A percentile compares a stretch with the other conserved stretches of the same genome.
Evolutionary conservation across 108 stramenopile species (phyloP).

Genomic region (Cyclostephanos tholiformis): DNA sequence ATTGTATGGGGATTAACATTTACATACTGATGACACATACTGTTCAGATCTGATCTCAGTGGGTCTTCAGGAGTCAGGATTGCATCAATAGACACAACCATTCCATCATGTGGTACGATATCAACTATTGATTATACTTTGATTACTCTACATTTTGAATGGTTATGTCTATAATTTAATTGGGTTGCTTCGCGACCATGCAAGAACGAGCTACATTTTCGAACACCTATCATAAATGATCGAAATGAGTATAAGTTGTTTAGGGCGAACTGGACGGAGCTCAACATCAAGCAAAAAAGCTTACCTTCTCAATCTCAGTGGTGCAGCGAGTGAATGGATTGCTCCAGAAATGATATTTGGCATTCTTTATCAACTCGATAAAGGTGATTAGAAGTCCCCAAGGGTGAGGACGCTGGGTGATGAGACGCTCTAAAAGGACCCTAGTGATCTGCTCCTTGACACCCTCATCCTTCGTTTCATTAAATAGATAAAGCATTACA

Average conservation of each 20-base stretch:
- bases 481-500: conserved; percentile 97
- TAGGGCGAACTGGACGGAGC: no score
- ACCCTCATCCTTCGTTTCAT: conserved; percentile 88
- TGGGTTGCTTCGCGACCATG: conserved; percentile 49
- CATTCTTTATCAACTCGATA: conserved; percentile 99
- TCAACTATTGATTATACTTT: no score
- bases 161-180: no score
- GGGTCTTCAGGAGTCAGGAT: no score
- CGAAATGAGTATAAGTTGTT: no score
- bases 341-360: conserved; percentile 97
- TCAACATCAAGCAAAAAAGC: no score
- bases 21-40: no score
- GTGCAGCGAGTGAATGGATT: conserved; percentile 98
- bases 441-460: conserved; percentile 99
- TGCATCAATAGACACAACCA: no score
- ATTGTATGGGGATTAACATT: no score
- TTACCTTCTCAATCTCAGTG: conserved; percentile 93
- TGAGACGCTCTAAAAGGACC: conserved; percentile 96
- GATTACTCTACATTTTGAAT: no score
- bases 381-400: conserved; percentile 97
- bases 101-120: no score
- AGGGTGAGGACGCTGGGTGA: conserved; percentile 98
- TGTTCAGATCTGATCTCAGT: no score
- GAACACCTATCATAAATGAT: conserved; percentile 63
- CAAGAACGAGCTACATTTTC: conserved; percentile 93